A percentile compares a stretch with the other conserved stretches of the same genome.
Evolutionary conservation across 805 yeast species (phyloP).

Genomic region (Wickerhamiella azymoides): DNA sequence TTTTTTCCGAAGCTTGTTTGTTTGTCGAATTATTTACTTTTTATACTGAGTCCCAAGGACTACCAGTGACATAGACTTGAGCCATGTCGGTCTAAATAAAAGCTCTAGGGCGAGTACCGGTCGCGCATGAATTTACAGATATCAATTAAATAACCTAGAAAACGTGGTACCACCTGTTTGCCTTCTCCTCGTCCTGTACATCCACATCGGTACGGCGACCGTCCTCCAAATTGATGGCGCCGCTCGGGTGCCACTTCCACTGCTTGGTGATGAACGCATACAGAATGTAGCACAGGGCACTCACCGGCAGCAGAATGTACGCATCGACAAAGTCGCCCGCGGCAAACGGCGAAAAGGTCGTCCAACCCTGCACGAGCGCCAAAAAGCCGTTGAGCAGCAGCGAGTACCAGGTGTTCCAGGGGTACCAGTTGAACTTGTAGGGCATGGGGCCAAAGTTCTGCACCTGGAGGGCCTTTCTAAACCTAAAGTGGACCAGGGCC

Average conservation of each 20-base stretch:
- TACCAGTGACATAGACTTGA: too few relatives aligned
- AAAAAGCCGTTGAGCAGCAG: slow-evolving; percentile 37
- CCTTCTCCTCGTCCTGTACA: background rate
- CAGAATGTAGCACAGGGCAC: slow-evolving; percentile 31
- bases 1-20: too few relatives aligned
- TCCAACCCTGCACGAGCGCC: slow-evolving; percentile 55
- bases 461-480: slow-evolving; percentile 34
- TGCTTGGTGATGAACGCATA: slow-evolving; percentile 27
- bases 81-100: background rate
- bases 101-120: too few relatives aligned
- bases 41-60: too few relatives aligned
- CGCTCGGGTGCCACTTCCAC: slow-evolving; percentile 28
- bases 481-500: slow-evolving; percentile 41
- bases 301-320: slow-evolving; percentile 48
- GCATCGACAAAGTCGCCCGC: slow-evolving; percentile 46
- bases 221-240: slow-evolving; percentile 28
- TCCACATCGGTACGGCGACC: slow-evolving; percentile 21
- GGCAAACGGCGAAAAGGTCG: slow-evolving; percentile 43
- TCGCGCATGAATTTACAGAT: too few relatives aligned
- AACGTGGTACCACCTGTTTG: slow-evolving; percentile 4
- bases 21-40: too few relatives aligned
- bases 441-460: slow-evolving; percentile 35
- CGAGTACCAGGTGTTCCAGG: slow-evolving; percentile 37
- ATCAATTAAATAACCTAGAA: background rate
- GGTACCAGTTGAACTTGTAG: slow-evolving; percentile 38